Evolutionary conservation across 1,284 basidiomycete species (phyloP).

Genomic region (Boletus holoroseus): DNA sequence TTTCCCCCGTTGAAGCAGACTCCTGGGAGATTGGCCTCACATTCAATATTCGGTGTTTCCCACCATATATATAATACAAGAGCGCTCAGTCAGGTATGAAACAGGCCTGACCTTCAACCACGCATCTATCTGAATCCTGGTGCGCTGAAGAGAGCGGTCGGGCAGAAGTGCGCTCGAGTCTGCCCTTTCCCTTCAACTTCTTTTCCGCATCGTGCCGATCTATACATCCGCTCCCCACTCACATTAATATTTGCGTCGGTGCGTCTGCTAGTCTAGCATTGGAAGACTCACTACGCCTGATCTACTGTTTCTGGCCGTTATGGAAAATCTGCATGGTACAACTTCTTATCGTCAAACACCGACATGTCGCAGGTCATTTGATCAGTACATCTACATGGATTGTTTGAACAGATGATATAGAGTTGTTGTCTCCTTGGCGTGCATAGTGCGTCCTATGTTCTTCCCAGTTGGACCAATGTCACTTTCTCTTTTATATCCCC

Average conservation of each 20-base stretch:
- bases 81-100: background rate
- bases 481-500: background rate
- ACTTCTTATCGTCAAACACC: background rate
- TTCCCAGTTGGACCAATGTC: background rate
- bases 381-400: background rate
- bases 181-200: background rate
- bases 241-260: slow-evolving; percentile 3
- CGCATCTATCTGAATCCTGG: background rate
- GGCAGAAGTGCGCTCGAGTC: background rate
- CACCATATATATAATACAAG: background rate
- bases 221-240: background rate
- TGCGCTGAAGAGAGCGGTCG: background rate
- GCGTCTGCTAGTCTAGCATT: background rate
- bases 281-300: background rate
- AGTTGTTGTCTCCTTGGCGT: background rate
- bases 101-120: background rate
- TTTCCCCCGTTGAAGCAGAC: background rate
- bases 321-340: background rate
- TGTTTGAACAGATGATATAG: background rate
- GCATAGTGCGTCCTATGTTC: background rate
- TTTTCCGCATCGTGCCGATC: background rate
- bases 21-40: background rate
- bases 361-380: background rate
- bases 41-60: slow-evolving; percentile 7
- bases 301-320: background rate